Conservation (phyloP, 1,284 basidiomycete genomes). For the Pyrrhoderma lamaoense region DNA sequence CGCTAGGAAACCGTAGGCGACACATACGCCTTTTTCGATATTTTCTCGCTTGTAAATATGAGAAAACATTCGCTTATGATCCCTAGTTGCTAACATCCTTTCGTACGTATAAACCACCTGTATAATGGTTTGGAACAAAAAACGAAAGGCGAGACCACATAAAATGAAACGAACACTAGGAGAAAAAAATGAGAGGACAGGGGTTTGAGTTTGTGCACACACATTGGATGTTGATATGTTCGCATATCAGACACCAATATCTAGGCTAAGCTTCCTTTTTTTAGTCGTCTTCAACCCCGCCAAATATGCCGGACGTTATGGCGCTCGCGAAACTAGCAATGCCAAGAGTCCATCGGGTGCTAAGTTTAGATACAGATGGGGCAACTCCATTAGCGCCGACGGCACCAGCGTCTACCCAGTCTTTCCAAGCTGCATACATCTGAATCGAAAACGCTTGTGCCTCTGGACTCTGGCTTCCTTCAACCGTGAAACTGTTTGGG, state of each 20-base stretch:
- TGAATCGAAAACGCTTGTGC: conserved; percentile 66
- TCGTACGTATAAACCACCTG: background rate
- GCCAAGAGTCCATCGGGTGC: background rate
- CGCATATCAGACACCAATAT: no score
- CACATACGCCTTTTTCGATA: no score
- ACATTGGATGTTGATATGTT: background rate
- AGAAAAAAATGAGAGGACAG: background rate
- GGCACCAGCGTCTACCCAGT: conserved; percentile 53
- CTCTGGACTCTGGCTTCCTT: conserved; percentile 49
- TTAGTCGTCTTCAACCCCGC: background rate
- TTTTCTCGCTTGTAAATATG: no score
- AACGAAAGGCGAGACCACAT: background rate
- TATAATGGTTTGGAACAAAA: background rate
- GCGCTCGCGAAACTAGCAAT: background rate
- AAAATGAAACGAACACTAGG: background rate
- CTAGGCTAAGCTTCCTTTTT: no score
- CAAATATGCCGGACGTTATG: background rate
- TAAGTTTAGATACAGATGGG: no score
- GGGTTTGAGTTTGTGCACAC: background rate
- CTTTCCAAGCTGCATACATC: conserved; percentile 61
- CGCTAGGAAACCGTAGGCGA: no score
- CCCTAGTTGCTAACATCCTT: no score
- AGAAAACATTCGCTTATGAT: no score
- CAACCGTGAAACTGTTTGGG: conserved; percentile 44
- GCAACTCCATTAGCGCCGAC: conserved; percentile 35